These are phyloP conservation scores for Graphium sp. DNA, from an alignment of 2,329 filamentous ascomycete species.

Conservation along the genomic window DNA sequence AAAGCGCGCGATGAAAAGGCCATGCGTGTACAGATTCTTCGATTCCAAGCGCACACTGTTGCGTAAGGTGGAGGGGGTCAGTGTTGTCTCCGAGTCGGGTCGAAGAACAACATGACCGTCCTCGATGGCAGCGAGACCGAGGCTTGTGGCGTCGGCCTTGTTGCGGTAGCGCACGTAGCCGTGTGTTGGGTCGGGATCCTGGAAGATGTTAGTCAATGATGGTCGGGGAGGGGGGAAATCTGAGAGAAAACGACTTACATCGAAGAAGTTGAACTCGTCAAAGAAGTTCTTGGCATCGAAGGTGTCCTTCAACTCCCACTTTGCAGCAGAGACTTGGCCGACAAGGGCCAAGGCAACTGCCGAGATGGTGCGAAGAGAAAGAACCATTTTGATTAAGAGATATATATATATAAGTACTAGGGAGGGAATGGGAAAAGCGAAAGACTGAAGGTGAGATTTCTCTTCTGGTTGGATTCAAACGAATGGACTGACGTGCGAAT, in stretches of 20 bases:
- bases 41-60: slow-evolving; percentile 50
- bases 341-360: slow-evolving; percentile 2
- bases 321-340: slow-evolving; percentile 1
- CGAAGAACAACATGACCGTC: slow-evolving; percentile 20
- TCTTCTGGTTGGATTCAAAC: not conserved
- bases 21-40: slow-evolving; percentile 42
- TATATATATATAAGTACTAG: too few species aligned
- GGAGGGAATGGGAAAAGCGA: not conserved
- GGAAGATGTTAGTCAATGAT: slow-evolving; percentile 7
- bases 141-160: slow-evolving; percentile 14
- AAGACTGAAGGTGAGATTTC: not conserved
- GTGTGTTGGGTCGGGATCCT: slow-evolving; percentile 37
- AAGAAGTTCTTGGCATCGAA: slow-evolving; percentile 22
- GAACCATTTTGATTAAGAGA: slow-evolving; percentile 1
- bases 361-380: slow-evolving; percentile 1
- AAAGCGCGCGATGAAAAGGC: slow-evolving; percentile 54
- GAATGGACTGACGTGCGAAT: slow-evolving; percentile 2
- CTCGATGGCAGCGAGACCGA: slow-evolving; percentile 17
- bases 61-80: slow-evolving; percentile 15
- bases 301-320: slow-evolving; percentile 3
- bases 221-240: too few species aligned
- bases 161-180: slow-evolving; percentile 44
- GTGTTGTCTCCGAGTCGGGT: slow-evolving; percentile 15
- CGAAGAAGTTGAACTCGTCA: slow-evolving; percentile 25
- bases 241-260: too few species aligned